These are phyloP conservation scores for Podaxis sp. DNA, from an alignment of 768 basidiomycete species.

Conservation along the genomic window DNA sequence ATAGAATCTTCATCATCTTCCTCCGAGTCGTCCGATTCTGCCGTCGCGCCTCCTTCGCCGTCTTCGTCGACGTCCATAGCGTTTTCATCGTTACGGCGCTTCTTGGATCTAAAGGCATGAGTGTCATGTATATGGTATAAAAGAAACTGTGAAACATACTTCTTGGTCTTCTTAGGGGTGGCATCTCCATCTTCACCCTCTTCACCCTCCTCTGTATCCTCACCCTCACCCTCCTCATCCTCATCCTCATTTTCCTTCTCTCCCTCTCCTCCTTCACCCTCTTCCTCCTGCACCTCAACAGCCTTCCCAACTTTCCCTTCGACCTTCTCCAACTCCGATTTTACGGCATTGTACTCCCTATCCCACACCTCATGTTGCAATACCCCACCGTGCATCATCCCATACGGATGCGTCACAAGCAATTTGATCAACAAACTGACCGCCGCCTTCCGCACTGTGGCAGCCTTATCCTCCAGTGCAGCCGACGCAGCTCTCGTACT, in stretches of 20 bases:
- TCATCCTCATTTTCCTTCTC: conserved; percentile 27
- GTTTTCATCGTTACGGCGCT: conserved; percentile 30
- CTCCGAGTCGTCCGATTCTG: conserved; percentile 34
- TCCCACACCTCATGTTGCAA: conserved; percentile 73
- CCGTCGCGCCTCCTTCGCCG: conserved; percentile 26
- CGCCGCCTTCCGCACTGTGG: conserved; percentile 82
- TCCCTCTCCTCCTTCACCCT: conserved; percentile 30
- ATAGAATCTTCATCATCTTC: conserved; percentile 29
- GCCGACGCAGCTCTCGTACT: conserved; percentile 75
- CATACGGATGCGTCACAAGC: conserved; percentile 86
- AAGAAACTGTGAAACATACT: conserved; percentile 15
- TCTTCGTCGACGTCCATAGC: conserved; percentile 53
- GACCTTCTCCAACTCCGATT: conserved; percentile 61
- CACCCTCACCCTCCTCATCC: conserved; percentile 21
- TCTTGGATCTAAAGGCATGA: conserved; percentile 22
- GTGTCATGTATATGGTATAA: neutral
- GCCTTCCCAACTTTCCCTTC: conserved; percentile 66
- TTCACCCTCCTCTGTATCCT: conserved; percentile 19
- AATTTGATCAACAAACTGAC: conserved; percentile 72
- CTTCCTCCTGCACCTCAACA: conserved; percentile 40
- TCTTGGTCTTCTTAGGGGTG: conserved; percentile 28
- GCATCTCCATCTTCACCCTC: conserved; percentile 2
- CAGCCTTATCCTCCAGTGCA: conserved; percentile 86
- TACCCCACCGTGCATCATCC: conserved; percentile 75
- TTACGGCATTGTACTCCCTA: conserved; percentile 58